These are phyloP conservation scores for Metschnikowia reukaufii DNA, from an alignment of 805 yeast species.

Conservation along the genomic window DNA sequence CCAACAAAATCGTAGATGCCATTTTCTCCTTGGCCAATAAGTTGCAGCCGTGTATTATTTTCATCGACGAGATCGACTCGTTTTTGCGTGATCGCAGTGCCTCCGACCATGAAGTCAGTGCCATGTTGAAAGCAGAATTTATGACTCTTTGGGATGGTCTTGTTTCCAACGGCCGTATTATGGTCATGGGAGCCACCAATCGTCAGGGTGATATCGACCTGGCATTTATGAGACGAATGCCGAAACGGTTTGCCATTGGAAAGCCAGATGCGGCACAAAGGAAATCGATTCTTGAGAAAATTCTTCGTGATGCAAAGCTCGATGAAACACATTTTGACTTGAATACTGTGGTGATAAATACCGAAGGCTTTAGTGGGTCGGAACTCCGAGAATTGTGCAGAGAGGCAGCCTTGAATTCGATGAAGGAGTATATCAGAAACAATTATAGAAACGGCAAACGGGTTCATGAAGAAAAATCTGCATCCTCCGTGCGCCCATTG, in stretches of 20 bases:
- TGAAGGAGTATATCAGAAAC: slow-evolving; percentile 74
- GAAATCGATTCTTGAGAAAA: slow-evolving; percentile 62
- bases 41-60: slow-evolving; percentile 90
- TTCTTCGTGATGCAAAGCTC: slow-evolving; percentile 63
- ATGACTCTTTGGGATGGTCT: slow-evolving; percentile 98
- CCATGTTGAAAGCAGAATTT: slow-evolving; percentile 91
- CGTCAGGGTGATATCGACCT: slow-evolving; percentile 87
- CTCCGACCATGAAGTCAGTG: slow-evolving; percentile 91
- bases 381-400: slow-evolving; percentile 90
- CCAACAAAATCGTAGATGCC: slow-evolving; percentile 91
- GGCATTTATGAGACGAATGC: slow-evolving; percentile 91
- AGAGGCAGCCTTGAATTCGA: slow-evolving; percentile 88
- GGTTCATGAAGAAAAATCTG: slow-evolving; percentile 26
- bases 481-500: slow-evolving; percentile 59
- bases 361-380: slow-evolving; percentile 80
- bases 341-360: slow-evolving; percentile 55
- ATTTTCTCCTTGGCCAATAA: slow-evolving; percentile 86
- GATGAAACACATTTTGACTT: slow-evolving; percentile 58
- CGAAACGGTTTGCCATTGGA: slow-evolving; percentile 79
- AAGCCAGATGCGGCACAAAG: slow-evolving; percentile 73
- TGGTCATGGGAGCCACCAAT: slow-evolving; percentile 94
- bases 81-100: slow-evolving; percentile 83
- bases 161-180: slow-evolving; percentile 68
- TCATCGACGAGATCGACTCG: slow-evolving; percentile 95
- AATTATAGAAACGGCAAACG: slow-evolving; percentile 46